These are phyloP conservation scores for Oryza officinalis DNA, from an alignment of 176 grass and related monocot genomes.

Conservation along the genomic window DNA sequence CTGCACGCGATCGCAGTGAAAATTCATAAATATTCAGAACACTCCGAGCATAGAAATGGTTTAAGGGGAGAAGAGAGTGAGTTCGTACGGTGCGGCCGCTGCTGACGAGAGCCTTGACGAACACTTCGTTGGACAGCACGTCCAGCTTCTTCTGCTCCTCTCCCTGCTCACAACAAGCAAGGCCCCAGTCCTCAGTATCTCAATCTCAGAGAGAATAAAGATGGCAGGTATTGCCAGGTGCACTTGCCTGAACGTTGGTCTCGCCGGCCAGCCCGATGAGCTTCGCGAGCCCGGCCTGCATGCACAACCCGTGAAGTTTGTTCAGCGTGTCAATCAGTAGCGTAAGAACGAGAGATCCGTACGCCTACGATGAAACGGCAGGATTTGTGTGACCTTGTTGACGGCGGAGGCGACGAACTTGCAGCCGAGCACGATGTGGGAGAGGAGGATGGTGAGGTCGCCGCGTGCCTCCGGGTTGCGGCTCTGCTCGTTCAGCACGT, in stretches of 20 bases:
- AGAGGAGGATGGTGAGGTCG: constrained; percentile 97
- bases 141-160: constrained; percentile 99
- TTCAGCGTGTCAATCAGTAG: not conserved
- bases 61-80: not conserved
- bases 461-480: constrained; percentile 72
- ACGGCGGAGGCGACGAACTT: constrained; percentile 97
- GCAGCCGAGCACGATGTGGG: constrained; percentile 97
- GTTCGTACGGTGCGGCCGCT: constrained; percentile 79
- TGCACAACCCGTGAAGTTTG: constrained; percentile 24
- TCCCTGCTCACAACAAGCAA: constrained; percentile 49
- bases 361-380: not conserved
- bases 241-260: constrained; percentile 86
- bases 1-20: constrained; percentile 15
- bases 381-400: constrained; percentile 56
- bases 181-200: not conserved
- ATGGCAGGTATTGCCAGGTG: not conserved
- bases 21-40: not conserved
- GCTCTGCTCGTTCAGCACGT: constrained; percentile 97
- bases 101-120: constrained; percentile 93
- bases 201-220: not conserved
- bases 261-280: constrained; percentile 88
- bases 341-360: no score
- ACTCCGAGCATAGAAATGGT: not conserved
- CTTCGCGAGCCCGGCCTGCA: constrained; percentile 87
- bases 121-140: constrained; percentile 96